Percentiles rank a stretch among this genome's conserved stretches.
Evolutionary conservation across 768 basidiomycete genomes (phyloP).

Genomic region (Polyporus arcularius): DNA sequence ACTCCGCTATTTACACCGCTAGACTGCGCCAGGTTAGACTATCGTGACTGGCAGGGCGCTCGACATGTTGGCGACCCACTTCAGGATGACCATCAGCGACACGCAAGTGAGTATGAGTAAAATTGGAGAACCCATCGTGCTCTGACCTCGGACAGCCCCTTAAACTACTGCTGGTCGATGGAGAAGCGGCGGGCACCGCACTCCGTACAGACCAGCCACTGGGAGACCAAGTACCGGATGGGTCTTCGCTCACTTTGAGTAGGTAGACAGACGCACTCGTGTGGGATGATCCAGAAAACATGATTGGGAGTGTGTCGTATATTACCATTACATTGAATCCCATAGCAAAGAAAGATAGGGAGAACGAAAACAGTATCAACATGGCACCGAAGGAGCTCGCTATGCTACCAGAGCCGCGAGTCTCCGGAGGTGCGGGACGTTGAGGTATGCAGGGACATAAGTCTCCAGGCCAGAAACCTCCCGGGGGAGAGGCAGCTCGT

Average conservation of each 20-base stretch:
- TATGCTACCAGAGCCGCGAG: slow-evolving; percentile 85
- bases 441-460: slow-evolving; percentile 90
- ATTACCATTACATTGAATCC: slow-evolving; percentile 22
- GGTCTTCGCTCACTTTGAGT: slow-evolving; percentile 30
- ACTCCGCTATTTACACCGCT: background rate
- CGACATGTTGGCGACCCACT: slow-evolving; percentile 49
- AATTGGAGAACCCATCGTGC: background rate
- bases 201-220: slow-evolving; percentile 54
- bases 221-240: slow-evolving; percentile 56
- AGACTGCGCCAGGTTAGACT: slow-evolving; percentile 38
- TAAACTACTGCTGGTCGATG: slow-evolving; percentile 33
- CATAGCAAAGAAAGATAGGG: slow-evolving; percentile 20
- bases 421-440: slow-evolving; percentile 85
- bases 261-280: background rate
- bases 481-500: slow-evolving; percentile 89
- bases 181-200: slow-evolving; percentile 27
- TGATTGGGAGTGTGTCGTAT: slow-evolving; percentile 13
- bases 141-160: slow-evolving; percentile 38
- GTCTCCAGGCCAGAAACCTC: slow-evolving; percentile 97
- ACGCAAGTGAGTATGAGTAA: slow-evolving; percentile 31
- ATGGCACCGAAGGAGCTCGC: slow-evolving; percentile 12
- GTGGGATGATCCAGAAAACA: slow-evolving; percentile 2
- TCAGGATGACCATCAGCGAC: slow-evolving; percentile 35
- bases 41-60: slow-evolving; percentile 61
- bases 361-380: slow-evolving; percentile 18